Percentiles rank a stretch among this genome's conserved stretches.
These are phyloP conservation scores for Bauhinia variegata DNA, from an alignment of 306 rosid genomes.

Conservation along the genomic window DNA sequence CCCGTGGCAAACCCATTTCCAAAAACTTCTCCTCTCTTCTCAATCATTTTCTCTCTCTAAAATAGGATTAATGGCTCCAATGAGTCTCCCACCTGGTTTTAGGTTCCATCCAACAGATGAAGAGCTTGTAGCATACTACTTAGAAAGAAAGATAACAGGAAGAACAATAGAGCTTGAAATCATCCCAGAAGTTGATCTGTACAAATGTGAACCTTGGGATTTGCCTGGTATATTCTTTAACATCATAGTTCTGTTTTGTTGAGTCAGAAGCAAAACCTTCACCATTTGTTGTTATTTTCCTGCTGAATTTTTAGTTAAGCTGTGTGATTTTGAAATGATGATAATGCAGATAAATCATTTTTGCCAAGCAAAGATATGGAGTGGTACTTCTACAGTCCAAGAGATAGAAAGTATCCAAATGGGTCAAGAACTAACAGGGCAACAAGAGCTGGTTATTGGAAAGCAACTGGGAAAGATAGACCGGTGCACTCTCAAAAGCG, in stretches of 20 bases:
- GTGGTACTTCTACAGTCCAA: constrained; percentile 95
- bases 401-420: constrained; percentile 93
- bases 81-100: constrained; percentile 98
- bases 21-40: constrained; percentile 17
- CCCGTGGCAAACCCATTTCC: constrained; percentile 23
- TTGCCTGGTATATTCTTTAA: constrained; percentile 65
- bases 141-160: constrained; percentile 84
- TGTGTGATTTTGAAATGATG: neutral
- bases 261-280: neutral
- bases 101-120: constrained; percentile 97
- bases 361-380: constrained; percentile 94
- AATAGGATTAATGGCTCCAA: constrained; percentile 76
- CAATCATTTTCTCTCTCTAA: constrained; percentile 31
- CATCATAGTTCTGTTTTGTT: too few relatives aligned
- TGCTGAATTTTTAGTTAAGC: neutral
- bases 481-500: constrained; percentile 67
- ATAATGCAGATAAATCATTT: constrained; percentile 66
- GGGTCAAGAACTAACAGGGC: constrained; percentile 98
- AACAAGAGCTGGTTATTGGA: constrained; percentile 90
- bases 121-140: constrained; percentile 92
- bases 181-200: constrained; percentile 93
- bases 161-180: constrained; percentile 89
- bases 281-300: too few relatives aligned
- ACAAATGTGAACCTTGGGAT: constrained; percentile 99
- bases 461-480: constrained; percentile 93